Evolutionary conservation across 2,329 filamentous ascomycete genomes (phyloP), one percentile per base, ranked within the genome.

Genomic region (Clarireedia hainanense): DNA sequence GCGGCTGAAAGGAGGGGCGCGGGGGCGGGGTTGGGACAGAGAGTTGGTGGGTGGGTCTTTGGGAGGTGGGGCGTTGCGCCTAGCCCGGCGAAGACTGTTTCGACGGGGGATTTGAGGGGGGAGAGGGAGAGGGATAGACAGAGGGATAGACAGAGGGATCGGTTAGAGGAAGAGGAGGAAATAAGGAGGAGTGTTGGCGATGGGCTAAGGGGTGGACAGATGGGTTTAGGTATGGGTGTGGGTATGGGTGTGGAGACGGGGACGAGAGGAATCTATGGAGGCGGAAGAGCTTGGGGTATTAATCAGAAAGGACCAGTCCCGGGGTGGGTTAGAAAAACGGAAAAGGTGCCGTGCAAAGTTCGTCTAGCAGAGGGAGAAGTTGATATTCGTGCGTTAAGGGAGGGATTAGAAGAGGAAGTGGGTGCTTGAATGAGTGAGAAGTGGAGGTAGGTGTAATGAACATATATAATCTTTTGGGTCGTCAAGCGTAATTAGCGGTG

Each of bases 301-400:
- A 94, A 94, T 65, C 89, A 92, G 67, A 78, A 81, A 1, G 89
- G 89, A 0, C 77, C 82, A 0, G 85, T 94, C 45, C 81, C 86
- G 0, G 88, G 89, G 0, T 86, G 92, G 61, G 50, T 61, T 10
- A 76, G 81, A 26, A 75, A 80, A 55, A 45, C 40, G 2, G 64
- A 64, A n/a, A 65, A 58, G 37, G 62, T 64, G 26, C 67, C 68
- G 6, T 65, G 64, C 46, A 61, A 63, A 42, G 67, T 69, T 4
- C 60, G 50, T n/a, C 57, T 67, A 2, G 60, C 58, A 9, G 14
- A n/a, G 40, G 40, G 20, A 12, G 37, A 40, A 40, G 14, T 40
- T 2, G 17, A 40, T 40, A 3, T 15, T 9, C 6, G 37, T 45
- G 47, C 50, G 2, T 62, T 69, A 2, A 66, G 58, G 37, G 67